Percentiles rank a stretch among this genome's conserved stretches.
These are phyloP conservation scores for Xylogone sp. DNA, from an alignment of 2,329 filamentous ascomycete genomes.

Conservation along the genomic window DNA sequence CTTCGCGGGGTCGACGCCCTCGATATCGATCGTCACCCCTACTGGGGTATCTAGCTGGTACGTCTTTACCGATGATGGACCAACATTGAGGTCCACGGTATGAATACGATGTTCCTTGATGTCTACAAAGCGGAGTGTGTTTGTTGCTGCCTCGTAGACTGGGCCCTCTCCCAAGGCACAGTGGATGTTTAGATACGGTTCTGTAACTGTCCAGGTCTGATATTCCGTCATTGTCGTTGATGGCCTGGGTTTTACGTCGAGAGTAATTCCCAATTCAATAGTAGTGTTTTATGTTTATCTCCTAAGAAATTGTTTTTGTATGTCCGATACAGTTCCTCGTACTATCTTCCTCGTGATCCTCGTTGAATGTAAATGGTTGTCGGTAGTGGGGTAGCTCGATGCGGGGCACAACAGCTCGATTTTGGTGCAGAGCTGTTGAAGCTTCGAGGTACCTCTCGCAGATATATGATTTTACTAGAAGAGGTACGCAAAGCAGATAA, in stretches of 20 bases:
- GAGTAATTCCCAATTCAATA: background rate
- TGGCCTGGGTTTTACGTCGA: background rate
- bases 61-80: constrained; percentile 34
- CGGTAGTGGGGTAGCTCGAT: background rate
- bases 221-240: constrained; percentile 28
- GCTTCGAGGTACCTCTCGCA: too few species aligned
- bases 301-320: background rate
- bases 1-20: constrained; percentile 54
- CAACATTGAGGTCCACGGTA: constrained; percentile 61
- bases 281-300: background rate
- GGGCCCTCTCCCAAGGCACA: constrained; percentile 72
- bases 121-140: constrained; percentile 74
- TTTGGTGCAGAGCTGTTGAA: background rate
- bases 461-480: background rate
- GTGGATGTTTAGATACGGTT: constrained; percentile 53
- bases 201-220: constrained; percentile 42
- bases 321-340: background rate
- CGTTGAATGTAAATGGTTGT: background rate
- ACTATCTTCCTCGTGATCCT: too few species aligned
- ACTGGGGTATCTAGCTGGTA: constrained; percentile 50
- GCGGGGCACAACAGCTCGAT: background rate
- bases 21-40: constrained; percentile 75
- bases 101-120: constrained; percentile 76
- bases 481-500: background rate
- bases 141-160: constrained; percentile 63